A percentile compares a stretch with the other conserved stretches of the same genome.
phyloP scores from a whole-genome alignment of 441 rosid species.

The Arabidopsis lyrata region DNA sequence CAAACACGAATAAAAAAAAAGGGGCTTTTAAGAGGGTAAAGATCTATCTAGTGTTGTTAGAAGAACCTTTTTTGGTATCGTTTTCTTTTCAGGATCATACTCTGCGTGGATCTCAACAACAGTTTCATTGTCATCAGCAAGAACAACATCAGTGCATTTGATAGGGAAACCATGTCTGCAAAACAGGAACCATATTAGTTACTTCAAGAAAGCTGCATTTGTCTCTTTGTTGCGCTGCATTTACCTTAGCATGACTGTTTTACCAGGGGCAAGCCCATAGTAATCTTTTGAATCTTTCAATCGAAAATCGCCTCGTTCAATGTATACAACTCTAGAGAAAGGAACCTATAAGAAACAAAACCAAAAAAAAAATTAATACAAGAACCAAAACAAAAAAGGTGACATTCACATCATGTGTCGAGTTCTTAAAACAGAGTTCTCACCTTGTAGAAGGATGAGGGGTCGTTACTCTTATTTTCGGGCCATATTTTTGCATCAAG shows the following conservation, averaged over 20 bases:
- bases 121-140: constrained; percentile 82
- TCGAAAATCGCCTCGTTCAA: constrained; percentile 82
- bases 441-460: constrained; percentile 80
- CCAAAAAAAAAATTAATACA: neutral
- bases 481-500: constrained; percentile 93
- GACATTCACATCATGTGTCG: neutral
- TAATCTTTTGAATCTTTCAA: constrained; percentile 86
- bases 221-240: neutral
- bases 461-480: constrained; percentile 67
- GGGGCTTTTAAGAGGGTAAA: too few relatives aligned
- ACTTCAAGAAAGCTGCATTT: neutral
- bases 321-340: constrained; percentile 79
- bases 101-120: constrained; percentile 75
- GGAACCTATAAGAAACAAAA: constrained; percentile 59
- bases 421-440: constrained; percentile 22
- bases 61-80: constrained; percentile 86
- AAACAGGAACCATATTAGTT: neutral
- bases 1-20: too few relatives aligned
- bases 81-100: constrained; percentile 79
- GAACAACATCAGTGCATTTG: constrained; percentile 75
- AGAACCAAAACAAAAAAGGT: too few relatives aligned
- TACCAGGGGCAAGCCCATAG: constrained; percentile 90
- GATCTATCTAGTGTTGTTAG: neutral
- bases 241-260: constrained; percentile 78
- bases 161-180: constrained; percentile 87